phyloP scores from a whole-genome alignment of 441 rosid species.

The Populus hybrid region DNA sequence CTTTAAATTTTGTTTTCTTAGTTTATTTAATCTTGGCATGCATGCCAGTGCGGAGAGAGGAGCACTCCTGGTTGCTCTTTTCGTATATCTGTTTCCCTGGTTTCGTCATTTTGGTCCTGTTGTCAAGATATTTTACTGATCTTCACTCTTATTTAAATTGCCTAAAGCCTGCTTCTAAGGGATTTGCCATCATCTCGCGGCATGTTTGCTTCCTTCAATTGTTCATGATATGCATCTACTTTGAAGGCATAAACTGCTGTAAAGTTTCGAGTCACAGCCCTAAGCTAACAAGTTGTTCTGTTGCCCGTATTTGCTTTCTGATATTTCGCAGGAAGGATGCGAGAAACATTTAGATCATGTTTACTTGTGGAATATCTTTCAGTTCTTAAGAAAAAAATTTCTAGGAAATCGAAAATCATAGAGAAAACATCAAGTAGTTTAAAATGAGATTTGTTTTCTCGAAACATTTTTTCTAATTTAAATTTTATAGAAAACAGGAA shows the following conservation, averaged over 20 bases:
- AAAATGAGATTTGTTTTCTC: no score
- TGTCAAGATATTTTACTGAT: not conserved
- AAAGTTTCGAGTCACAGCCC: not conserved
- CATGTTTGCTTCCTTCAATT: not conserved
- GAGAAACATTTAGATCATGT: no score
- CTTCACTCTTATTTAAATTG: not conserved
- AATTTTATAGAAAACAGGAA: no score
- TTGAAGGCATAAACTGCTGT: not conserved
- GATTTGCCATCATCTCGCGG: not conserved
- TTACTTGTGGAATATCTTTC: no score
- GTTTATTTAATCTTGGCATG: not conserved
- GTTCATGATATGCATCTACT: not conserved
- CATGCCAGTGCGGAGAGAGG: not conserved
- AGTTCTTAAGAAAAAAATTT: no score
- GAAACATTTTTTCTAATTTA: no score
- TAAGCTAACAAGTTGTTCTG: no score
- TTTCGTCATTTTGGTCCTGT: not conserved
- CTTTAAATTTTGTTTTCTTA: not conserved
- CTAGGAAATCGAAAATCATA: no score
- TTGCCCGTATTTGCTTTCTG: no score
- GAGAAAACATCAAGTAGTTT: no score
- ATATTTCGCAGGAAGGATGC: no score
- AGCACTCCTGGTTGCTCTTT: not conserved
- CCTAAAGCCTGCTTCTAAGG: not conserved
- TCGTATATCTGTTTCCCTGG: not conserved